These are phyloP conservation scores for Suhomyces emberorum DNA, from an alignment of 805 yeast species.

Conservation along the genomic window DNA sequence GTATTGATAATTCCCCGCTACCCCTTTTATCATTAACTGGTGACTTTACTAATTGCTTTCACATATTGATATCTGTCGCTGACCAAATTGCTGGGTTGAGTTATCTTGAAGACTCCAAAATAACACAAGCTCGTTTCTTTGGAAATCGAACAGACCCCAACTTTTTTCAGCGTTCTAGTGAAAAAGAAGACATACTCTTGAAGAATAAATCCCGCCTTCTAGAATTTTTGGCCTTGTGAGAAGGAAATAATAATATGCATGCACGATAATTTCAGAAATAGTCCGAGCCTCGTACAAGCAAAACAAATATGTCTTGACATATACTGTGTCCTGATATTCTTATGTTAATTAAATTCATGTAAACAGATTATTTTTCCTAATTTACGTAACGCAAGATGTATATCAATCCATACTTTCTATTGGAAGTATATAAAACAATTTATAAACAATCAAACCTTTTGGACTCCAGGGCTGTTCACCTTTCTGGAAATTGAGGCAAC, in stretches of 20 bases:
- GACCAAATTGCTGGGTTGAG: not conserved
- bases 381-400: too few relatives aligned
- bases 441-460: slow-evolving; percentile 1
- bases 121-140: slow-evolving; percentile 6
- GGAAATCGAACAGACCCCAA: slow-evolving; percentile 11
- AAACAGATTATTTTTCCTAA: too few relatives aligned
- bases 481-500: slow-evolving; percentile 77
- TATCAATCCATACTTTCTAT: not conserved
- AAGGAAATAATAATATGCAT: too few relatives aligned
- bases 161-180: slow-evolving; percentile 7
- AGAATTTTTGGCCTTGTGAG: not conserved
- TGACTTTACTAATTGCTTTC: slow-evolving; percentile 1
- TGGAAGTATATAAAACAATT: not conserved
- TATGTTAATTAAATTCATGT: too few relatives aligned
- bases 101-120: slow-evolving; percentile 8
- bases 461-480: slow-evolving; percentile 19
- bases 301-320: too few relatives aligned
- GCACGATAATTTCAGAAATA: too few relatives aligned
- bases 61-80: not conserved
- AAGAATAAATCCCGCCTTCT: slow-evolving; percentile 4
- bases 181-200: slow-evolving; percentile 2
- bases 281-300: too few relatives aligned
- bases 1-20: not conserved
- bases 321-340: too few relatives aligned
- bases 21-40: not conserved